These are phyloP conservation scores for Tetradesmus obliquus DNA, from an alignment of 139 green algal species.

Conservation along the genomic window DNA sequence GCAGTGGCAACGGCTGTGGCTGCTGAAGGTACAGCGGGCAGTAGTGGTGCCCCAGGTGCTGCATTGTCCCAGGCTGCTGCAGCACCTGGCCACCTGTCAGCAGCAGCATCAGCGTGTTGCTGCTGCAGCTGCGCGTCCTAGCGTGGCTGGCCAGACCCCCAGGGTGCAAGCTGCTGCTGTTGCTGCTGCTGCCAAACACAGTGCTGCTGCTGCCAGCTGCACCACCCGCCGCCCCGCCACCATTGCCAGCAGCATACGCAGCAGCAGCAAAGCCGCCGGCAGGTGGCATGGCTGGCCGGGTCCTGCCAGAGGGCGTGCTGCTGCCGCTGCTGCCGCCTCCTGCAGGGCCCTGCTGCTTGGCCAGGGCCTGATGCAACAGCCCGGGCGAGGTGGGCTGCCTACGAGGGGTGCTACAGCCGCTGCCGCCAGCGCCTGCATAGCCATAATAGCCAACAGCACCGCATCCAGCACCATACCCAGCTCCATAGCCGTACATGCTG, in stretches of 20 bases:
- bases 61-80: constrained; percentile 3
- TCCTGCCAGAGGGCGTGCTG: background rate
- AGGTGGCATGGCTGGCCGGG: background rate
- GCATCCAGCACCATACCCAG: background rate
- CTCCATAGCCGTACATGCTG: background rate
- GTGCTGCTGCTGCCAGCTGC: background rate
- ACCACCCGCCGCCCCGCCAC: background rate
- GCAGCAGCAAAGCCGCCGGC: background rate
- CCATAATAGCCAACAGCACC: background rate
- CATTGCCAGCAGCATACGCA: background rate
- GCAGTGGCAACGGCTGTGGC: constrained; percentile 12
- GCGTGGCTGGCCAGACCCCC: background rate
- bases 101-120: constrained; percentile 31
- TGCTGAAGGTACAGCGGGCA: constrained; percentile 16
- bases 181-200: background rate
- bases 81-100: constrained; percentile 21
- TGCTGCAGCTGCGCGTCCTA: constrained; percentile 28
- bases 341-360: background rate
- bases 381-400: constrained; percentile 32
- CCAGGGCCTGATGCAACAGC: constrained; percentile 25
- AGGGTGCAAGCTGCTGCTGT: background rate
- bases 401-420: constrained; percentile 36
- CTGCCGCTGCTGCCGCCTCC: background rate
- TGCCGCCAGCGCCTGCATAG: background rate
- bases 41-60: background rate